Percentiles rank a stretch among this genome's conserved stretches.
phyloP scores from a whole-genome alignment of 164 flowering plant genomes.

The Chimonanthus salicifolius region DNA sequence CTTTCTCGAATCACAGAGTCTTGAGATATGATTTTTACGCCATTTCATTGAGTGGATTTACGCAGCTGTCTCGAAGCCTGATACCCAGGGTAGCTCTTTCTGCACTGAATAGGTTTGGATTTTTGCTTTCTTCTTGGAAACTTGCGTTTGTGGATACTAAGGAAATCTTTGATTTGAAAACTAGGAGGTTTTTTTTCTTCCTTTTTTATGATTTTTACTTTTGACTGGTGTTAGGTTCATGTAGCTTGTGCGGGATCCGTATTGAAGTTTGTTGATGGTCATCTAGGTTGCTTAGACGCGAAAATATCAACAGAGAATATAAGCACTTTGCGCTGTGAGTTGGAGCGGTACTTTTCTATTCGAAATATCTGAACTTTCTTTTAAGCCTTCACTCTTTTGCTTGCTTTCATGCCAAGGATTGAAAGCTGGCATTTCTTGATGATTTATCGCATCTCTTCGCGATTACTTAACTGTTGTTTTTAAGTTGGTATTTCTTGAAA shows the following conservation, averaged over 20 bases:
- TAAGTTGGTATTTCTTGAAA: background rate
- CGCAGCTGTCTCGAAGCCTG: too few species aligned
- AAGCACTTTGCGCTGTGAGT: background rate
- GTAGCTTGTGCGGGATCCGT: background rate
- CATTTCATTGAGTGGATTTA: too few species aligned
- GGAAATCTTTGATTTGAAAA: background rate
- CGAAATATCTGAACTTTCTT: too few species aligned
- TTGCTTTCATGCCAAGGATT: too few species aligned
- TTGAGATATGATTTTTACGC: too few species aligned
- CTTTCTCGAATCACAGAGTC: too few species aligned
- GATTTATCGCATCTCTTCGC: too few species aligned
- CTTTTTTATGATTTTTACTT: too few species aligned
- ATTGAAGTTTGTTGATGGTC: constrained; percentile 4
- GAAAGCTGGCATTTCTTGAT: too few species aligned
- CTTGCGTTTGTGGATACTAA: background rate
- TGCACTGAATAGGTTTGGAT: background rate
- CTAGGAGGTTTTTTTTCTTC: background rate
- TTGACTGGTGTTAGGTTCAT: background rate
- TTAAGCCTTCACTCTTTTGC: too few species aligned
- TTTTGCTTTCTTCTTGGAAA: background rate
- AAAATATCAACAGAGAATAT: background rate
- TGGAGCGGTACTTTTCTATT: too few species aligned
- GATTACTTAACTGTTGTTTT: background rate
- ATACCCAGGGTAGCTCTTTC: background rate
- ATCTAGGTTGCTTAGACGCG: constrained; percentile 2